These are phyloP conservation scores for Hysterangium stoloniferum DNA, from an alignment of 768 basidiomycete genomes.

Conservation along the genomic window DNA sequence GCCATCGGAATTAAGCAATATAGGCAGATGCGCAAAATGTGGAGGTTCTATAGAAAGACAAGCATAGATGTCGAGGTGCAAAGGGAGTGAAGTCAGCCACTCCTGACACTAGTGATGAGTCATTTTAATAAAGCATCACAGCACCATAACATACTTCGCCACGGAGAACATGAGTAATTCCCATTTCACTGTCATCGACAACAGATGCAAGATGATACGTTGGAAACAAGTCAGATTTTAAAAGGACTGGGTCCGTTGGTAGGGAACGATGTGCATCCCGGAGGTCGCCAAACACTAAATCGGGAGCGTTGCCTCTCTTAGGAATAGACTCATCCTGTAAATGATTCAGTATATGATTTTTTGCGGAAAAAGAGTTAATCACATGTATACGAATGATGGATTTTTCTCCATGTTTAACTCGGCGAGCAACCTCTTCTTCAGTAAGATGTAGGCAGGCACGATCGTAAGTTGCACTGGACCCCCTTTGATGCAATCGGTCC, in stretches of 20 bases:
- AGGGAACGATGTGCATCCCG: conserved; percentile 71
- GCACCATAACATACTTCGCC: conserved; percentile 59
- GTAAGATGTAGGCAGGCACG: conserved; percentile 80
- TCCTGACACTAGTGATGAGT: conserved; percentile 50
- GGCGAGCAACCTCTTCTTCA: conserved; percentile 75
- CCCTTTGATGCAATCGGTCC: conserved; percentile 58
- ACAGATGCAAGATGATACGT: conserved; percentile 97
- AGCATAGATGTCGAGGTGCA: conserved; percentile 86
- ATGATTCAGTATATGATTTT: too few relatives aligned
- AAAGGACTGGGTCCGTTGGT: conserved; percentile 82
- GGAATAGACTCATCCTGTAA: conserved; percentile 53
- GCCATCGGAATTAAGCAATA: conserved; percentile 84
- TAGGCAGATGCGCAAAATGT: conserved; percentile 83
- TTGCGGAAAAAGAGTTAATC: conserved; percentile 18
- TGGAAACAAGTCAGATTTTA: conserved; percentile 90
- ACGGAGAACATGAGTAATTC: conserved; percentile 88
- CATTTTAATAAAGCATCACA: neutral
- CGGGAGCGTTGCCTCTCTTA: conserved; percentile 39
- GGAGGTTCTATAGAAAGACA: conserved; percentile 66
- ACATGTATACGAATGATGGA: conserved; percentile 87
- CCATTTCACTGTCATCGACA: conserved; percentile 94
- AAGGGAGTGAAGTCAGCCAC: conserved; percentile 90
- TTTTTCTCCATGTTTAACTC: conserved; percentile 66
- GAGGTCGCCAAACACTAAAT: conserved; percentile 70
- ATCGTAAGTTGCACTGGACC: conserved; percentile 82